These are phyloP conservation scores for Cordyceps cicadae DNA, from an alignment of 2,329 filamentous ascomycete species.

Conservation along the genomic window DNA sequence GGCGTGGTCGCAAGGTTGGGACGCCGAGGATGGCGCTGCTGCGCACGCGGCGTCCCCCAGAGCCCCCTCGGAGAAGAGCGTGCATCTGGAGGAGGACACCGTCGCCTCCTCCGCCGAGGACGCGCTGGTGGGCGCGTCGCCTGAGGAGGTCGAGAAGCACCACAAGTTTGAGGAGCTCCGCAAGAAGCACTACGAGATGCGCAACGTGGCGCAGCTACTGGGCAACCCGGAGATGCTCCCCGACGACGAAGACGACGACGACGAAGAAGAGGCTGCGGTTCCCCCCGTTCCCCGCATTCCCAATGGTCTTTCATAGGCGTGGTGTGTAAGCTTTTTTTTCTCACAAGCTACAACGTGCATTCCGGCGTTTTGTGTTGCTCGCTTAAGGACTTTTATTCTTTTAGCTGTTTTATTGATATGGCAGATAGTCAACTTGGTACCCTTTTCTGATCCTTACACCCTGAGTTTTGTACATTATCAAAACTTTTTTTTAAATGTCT, in stretches of 20 bases:
- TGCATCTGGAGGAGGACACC: constrained; percentile 65
- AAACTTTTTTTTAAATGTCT: constrained; percentile 6
- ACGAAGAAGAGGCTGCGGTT: constrained; percentile 28
- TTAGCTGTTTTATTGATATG: neutral
- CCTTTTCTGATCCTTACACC: neutral
- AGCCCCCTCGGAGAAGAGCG: constrained; percentile 53
- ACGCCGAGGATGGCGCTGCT: neutral
- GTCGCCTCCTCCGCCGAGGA: constrained; percentile 52
- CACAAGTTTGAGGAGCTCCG: constrained; percentile 81
- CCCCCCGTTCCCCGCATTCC: constrained; percentile 39
- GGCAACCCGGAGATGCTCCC: constrained; percentile 64
- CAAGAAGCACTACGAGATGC: constrained; percentile 99
- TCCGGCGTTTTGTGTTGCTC: neutral
- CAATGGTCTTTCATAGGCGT: constrained; percentile 26
- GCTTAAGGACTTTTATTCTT: neutral
- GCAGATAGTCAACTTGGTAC: neutral
- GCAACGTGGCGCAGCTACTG: constrained; percentile 78
- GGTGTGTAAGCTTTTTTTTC: neutral
- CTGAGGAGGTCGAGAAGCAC: constrained; percentile 85
- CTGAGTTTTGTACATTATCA: neutral
- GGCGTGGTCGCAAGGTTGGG: constrained; percentile 3
- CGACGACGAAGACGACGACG: constrained; percentile 54
- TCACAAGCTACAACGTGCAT: neutral
- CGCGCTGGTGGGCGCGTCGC: constrained; percentile 43
- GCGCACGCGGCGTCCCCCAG: constrained; percentile 24